These are phyloP conservation scores for Cercophora samala DNA, from an alignment of 495 filamentous ascomycete species.

Conservation along the genomic window DNA sequence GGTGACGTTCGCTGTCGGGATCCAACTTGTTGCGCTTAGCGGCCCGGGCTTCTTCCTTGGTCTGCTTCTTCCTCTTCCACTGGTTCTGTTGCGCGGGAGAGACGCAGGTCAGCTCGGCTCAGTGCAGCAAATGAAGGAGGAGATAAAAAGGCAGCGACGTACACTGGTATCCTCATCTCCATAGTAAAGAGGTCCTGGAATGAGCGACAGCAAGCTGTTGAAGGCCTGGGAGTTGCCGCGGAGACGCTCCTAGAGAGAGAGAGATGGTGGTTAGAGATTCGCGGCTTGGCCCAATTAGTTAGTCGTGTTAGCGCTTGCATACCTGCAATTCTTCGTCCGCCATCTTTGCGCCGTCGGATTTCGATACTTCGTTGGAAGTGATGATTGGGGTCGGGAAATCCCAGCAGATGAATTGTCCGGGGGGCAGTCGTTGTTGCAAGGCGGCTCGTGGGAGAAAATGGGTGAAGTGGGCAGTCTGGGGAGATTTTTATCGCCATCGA, in stretches of 20 bases:
- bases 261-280: slow-evolving; percentile 16
- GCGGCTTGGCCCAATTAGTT: background rate
- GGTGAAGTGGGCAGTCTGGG: slow-evolving; percentile 23
- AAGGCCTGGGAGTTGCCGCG: slow-evolving; percentile 82
- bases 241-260: slow-evolving; percentile 66
- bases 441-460: slow-evolving; percentile 23
- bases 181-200: slow-evolving; percentile 91
- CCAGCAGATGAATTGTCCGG: slow-evolving; percentile 5
- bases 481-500: slow-evolving; percentile 37
- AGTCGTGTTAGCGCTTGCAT: slow-evolving; percentile 10
- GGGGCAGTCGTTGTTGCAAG: slow-evolving; percentile 13
- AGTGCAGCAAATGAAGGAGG: background rate
- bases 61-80: slow-evolving; percentile 85
- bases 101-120: background rate
- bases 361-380: background rate
- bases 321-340: slow-evolving; percentile 32
- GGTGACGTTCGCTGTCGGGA: slow-evolving; percentile 65
- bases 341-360: slow-evolving; percentile 20
- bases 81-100: slow-evolving; percentile 56
- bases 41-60: slow-evolving; percentile 73
- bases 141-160: slow-evolving; percentile 41
- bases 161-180: slow-evolving; percentile 81
- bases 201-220: slow-evolving; percentile 85
- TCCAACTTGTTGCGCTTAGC: slow-evolving; percentile 81
- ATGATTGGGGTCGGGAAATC: background rate